A percentile compares a stretch with the other conserved stretches of the same genome.
phyloP scores from a whole-genome alignment of 148 eudicot genomes.

The Selenicereus undatus region DNA sequence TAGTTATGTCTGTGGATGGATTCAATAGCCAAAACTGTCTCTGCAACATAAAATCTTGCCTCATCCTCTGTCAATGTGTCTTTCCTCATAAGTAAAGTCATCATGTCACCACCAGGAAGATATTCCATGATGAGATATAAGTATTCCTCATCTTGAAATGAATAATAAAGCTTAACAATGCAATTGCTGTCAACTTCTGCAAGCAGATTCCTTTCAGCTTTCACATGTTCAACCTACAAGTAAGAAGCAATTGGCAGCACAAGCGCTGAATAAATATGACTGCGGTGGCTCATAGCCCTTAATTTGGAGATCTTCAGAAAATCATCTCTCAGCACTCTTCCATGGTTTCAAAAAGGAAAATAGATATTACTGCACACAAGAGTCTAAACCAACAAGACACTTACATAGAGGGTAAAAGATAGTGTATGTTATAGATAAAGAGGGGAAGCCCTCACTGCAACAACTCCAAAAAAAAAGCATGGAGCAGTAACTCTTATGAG shows the following conservation, averaged over 20 bases:
- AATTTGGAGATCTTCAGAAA: not conserved
- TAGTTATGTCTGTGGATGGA: conserved; percentile 93
- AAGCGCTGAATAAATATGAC: not conserved
- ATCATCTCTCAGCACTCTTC: not conserved
- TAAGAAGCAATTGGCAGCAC: conserved; percentile 19
- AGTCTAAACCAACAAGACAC: not conserved
- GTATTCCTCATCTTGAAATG: conserved; percentile 93
- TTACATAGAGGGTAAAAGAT: not conserved
- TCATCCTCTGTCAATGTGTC: conserved; percentile 88
- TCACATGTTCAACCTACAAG: conserved; percentile 88
- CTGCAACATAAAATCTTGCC: conserved; percentile 88
- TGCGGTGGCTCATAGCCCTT: too few relatives aligned
- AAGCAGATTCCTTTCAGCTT: conserved; percentile 94
- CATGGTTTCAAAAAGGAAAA: not conserved
- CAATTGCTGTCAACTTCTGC: conserved; percentile 99
- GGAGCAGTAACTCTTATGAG: not conserved
- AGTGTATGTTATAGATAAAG: not conserved
- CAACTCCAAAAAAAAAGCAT: not conserved
- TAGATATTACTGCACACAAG: not conserved
- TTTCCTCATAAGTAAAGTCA: conserved; percentile 96
- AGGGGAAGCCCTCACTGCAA: not conserved
- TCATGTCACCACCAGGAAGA: conserved; percentile 99
- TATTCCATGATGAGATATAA: conserved; percentile 94
- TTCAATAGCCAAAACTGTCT: conserved; percentile 93
- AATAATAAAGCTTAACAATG: conserved; percentile 90